phyloP scores from a whole-genome alignment of 805 yeast species.

The Lipomyces orientalis region DNA sequence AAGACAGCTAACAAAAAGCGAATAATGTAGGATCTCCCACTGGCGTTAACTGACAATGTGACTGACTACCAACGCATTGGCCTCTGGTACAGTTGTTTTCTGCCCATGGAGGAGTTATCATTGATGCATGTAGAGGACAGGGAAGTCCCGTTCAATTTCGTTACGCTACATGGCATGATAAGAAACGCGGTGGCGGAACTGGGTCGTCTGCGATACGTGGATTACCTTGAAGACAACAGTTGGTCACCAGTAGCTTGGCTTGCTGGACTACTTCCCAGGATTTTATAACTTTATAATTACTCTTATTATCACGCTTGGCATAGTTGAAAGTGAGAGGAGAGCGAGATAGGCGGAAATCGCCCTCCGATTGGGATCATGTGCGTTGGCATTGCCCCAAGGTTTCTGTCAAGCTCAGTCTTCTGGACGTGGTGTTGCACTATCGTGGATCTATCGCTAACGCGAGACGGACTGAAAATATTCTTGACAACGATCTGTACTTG shows the following conservation, averaged over 20 bases:
- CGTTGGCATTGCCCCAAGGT: too few species aligned
- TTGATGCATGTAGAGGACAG: constrained; percentile 1
- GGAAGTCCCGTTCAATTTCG: neutral
- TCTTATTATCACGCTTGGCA: too few species aligned
- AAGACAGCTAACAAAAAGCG: neutral
- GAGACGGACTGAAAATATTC: too few species aligned
- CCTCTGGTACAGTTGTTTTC: neutral
- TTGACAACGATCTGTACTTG: too few species aligned
- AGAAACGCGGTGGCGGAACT: neutral
- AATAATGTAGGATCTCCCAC: neutral
- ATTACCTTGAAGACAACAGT: neutral
- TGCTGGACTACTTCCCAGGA: too few species aligned
- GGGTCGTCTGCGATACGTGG: neutral
- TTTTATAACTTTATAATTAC: neutral
- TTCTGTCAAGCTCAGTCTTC: too few species aligned
- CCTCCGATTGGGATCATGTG: too few species aligned
- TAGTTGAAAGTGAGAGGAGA: too few species aligned
- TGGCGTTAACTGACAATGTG: neutral
- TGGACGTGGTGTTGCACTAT: too few species aligned
- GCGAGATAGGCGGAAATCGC: too few species aligned
- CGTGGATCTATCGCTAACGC: too few species aligned
- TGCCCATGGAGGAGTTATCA: neutral
- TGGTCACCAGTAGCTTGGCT: neutral
- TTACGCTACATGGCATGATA: neutral
- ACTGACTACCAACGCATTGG: constrained; percentile 2